Evolutionary conservation across 208 protist genomes (phyloP).

Genomic region (Angomonas ambiguus): DNA sequence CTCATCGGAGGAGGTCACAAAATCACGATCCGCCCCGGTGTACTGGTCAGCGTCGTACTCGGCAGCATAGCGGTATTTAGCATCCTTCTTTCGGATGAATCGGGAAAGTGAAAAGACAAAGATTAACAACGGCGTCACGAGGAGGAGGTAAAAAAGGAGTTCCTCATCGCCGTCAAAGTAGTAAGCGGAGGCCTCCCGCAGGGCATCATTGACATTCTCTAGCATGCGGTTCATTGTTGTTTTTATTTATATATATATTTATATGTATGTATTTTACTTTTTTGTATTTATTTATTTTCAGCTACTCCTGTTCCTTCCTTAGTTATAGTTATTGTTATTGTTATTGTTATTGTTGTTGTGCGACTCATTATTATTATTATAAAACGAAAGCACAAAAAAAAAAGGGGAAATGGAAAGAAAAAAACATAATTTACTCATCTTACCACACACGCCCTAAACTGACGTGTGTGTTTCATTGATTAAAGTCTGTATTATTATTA

Average conservation of each 20-base stretch:
- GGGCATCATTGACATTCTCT: neutral
- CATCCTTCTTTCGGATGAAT: slow-evolving; percentile 6
- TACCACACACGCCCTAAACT: no score
- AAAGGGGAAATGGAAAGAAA: slow-evolving; percentile 5
- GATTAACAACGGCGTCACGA: slow-evolving; percentile 16
- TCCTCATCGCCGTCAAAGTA: slow-evolving; percentile 38
- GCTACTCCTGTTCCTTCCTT: neutral
- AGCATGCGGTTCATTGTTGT: neutral
- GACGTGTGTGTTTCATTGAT: no score
- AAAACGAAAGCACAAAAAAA: slow-evolving; percentile 8
- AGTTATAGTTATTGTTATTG: no score
- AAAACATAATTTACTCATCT: no score
- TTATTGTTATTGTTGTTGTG: slow-evolving; percentile 1
- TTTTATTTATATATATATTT: neutral
- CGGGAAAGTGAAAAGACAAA: slow-evolving; percentile 12
- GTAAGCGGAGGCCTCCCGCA: slow-evolving; percentile 21
- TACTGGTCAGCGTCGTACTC: slow-evolving; percentile 19
- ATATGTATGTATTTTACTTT: no score
- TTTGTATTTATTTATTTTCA: neutral
- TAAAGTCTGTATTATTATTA: neutral
- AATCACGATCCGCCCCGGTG: slow-evolving; percentile 1
- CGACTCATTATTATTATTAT: neutral
- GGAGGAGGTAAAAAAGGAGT: slow-evolving; percentile 22
- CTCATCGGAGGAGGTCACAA: slow-evolving; percentile 10
- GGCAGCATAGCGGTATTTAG: slow-evolving; percentile 29